phyloP scores from a whole-genome alignment of 2,329 filamentous ascomycete species.

The Epichloe baconii region DNA sequence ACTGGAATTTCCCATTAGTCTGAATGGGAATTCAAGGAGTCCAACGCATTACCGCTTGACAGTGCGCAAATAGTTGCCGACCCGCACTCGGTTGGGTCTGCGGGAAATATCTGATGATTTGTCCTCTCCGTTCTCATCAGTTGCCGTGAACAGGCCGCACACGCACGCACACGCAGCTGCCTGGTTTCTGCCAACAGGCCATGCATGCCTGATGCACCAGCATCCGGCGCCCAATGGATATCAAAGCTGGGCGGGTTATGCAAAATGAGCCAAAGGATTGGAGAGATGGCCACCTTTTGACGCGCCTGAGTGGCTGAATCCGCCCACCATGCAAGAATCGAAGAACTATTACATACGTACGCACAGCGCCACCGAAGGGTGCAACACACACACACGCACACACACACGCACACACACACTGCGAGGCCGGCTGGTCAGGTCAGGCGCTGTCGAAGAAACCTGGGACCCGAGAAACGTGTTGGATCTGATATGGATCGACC shows the following conservation, averaged over 20 bases:
- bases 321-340: constrained; percentile 6
- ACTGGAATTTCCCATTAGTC: background rate
- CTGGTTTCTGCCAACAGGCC: background rate
- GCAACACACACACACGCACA: background rate
- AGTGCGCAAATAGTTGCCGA: background rate
- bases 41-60: too few species aligned
- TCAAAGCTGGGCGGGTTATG: constrained; percentile 8
- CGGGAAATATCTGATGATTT: constrained; percentile 1
- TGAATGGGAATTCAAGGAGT: too few species aligned
- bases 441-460: too few species aligned
- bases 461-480: background rate
- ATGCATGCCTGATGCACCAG: background rate
- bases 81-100: background rate
- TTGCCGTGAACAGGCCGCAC: too few species aligned
- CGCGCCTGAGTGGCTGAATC: constrained; percentile 8
- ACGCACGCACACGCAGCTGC: background rate
- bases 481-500: background rate
- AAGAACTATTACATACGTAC: background rate
- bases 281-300: constrained; percentile 13
- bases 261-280: constrained; percentile 8
- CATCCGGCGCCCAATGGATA: constrained; percentile 9
- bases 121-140: background rate
- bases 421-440: too few species aligned
- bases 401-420: too few species aligned
- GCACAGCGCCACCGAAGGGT: constrained; percentile 1